Percentiles rank a stretch among this genome's conserved stretches.
These are phyloP conservation scores for Graphiopsis chlorocephala DNA, from an alignment of 2,329 filamentous ascomycete genomes.

Conservation along the genomic window DNA sequence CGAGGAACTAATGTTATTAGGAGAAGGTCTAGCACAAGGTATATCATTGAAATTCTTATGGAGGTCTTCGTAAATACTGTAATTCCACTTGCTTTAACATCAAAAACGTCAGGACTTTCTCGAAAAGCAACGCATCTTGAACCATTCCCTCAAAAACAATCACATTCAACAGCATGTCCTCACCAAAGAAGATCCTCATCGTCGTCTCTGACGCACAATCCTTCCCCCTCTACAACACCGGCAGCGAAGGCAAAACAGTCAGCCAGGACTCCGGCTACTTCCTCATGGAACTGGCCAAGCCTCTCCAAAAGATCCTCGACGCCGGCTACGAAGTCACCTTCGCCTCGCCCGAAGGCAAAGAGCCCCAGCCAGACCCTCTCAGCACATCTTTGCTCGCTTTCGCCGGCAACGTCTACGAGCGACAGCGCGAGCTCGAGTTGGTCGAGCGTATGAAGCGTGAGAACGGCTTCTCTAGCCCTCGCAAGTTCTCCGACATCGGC, in stretches of 20 bases:
- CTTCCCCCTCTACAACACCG: conserved; percentile 4
- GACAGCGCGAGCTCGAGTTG: conserved; percentile 39
- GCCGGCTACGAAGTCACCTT: conserved; percentile 45
- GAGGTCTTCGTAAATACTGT: neutral
- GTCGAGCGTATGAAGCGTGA: conserved; percentile 47
- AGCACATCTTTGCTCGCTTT: conserved; percentile 43
- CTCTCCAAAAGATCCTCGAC: conserved; percentile 37
- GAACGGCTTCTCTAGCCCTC: conserved; percentile 42
- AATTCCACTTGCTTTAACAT: neutral
- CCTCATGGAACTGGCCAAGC: conserved; percentile 41
- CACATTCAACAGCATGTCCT: neutral
- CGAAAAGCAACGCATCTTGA: neutral
- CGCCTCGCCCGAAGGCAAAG: conserved; percentile 43
- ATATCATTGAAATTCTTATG: neutral
- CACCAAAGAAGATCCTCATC: conserved; percentile 7
- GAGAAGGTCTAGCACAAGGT: neutral
- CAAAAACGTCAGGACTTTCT: neutral
- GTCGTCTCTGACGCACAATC: neutral
- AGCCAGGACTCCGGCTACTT: conserved; percentile 5
- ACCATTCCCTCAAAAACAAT: neutral
- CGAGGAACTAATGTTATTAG: neutral
- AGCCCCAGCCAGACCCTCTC: conserved; percentile 43
- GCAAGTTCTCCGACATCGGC: conserved; percentile 39
- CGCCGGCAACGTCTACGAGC: conserved; percentile 48
- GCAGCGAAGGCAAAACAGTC: neutral